Evolutionary conservation across 1,284 basidiomycete species (phyloP).

Genomic region (Sphaerobolus stellatus): DNA sequence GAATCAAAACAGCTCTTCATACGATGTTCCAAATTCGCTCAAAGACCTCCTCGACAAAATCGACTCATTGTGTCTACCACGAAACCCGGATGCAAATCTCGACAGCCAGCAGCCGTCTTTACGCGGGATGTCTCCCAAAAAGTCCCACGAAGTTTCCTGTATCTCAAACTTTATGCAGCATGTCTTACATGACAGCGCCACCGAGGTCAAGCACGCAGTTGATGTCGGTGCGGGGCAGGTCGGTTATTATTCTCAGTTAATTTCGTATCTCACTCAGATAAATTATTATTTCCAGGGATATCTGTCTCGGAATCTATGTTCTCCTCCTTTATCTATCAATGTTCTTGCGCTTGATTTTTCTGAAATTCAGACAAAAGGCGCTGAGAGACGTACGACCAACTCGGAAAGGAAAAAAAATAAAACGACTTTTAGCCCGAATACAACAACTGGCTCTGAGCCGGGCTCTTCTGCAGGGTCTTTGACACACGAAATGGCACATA

Average conservation of each 20-base stretch:
- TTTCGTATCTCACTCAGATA: slow-evolving; percentile 3
- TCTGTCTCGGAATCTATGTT: slow-evolving; percentile 44
- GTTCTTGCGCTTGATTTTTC: slow-evolving; percentile 54
- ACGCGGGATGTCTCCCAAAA: slow-evolving; percentile 54
- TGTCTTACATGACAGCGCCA: slow-evolving; percentile 22
- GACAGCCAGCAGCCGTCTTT: not conserved
- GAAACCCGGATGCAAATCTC: not conserved
- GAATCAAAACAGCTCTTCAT: slow-evolving; percentile 13
- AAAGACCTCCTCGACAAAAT: slow-evolving; percentile 12
- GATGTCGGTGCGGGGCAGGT: slow-evolving; percentile 59
- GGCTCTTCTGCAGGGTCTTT: not conserved
- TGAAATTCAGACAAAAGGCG: slow-evolving; percentile 44
- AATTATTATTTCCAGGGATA: slow-evolving; percentile 44
- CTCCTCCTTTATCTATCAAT: slow-evolving; percentile 32
- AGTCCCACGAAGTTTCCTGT: slow-evolving; percentile 49
- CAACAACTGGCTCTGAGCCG: not conserved
- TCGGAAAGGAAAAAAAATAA: slow-evolving; percentile 14
- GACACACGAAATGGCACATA: slow-evolving; percentile 1
- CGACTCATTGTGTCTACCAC: slow-evolving; percentile 10
- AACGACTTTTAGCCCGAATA: not conserved
- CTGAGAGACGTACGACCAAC: slow-evolving; percentile 32
- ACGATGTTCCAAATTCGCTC: slow-evolving; percentile 23
- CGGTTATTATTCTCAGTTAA: slow-evolving; percentile 18
- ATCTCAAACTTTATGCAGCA: slow-evolving; percentile 42
- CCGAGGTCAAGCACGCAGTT: slow-evolving; percentile 36